Conservation (phyloP, 2,329 filamentous ascomycete species). For the Cladosporium sphaerospermum region DNA sequence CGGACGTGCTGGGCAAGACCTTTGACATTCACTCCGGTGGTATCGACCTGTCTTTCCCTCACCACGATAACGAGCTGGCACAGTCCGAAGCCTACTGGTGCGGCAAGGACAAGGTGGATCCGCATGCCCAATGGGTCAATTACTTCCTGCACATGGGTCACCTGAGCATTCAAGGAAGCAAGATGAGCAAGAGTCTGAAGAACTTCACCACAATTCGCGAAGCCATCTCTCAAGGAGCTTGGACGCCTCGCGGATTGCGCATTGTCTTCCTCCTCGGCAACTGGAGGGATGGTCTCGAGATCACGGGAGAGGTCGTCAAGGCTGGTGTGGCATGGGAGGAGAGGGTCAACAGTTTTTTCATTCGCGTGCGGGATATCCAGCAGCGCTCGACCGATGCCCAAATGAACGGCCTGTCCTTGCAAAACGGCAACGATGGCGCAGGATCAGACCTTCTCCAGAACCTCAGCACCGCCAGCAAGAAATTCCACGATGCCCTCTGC, state of each 20-base stretch:
- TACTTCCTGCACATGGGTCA: conserved; percentile 97
- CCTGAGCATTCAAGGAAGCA: conserved; percentile 77
- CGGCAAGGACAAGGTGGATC: conserved; percentile 27
- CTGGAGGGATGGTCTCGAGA: conserved; percentile 89
- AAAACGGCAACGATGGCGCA: conserved; percentile 28
- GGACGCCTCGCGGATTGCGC: conserved; percentile 72
- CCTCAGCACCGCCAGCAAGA: conserved; percentile 49
- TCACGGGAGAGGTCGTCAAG: conserved; percentile 73
- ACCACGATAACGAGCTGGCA: conserved; percentile 88
- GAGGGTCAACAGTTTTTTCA: conserved; percentile 65
- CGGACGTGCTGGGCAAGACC: conserved; percentile 71
- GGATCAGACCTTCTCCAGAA: conserved; percentile 35
- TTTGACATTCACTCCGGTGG: conserved; percentile 94
- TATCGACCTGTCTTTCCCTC: conserved; percentile 84
- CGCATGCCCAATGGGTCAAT: conserved; percentile 69
- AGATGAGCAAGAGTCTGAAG: conserved; percentile 95
- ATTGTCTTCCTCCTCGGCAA: conserved; percentile 81
- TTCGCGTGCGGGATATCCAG: conserved; percentile 50
- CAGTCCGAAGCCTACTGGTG: conserved; percentile 82
- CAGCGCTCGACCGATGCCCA: conserved; percentile 11
- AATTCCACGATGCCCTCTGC: conserved; percentile 60
- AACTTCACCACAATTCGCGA: conserved; percentile 93
- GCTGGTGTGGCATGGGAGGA: conserved; percentile 74
- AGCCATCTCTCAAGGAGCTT: conserved; percentile 62
- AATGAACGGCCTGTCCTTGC: conserved; percentile 5